These are phyloP conservation scores for Maudiozyma serrabonitensis DNA, from an alignment of 805 yeast genomes.

Conservation along the genomic window DNA sequence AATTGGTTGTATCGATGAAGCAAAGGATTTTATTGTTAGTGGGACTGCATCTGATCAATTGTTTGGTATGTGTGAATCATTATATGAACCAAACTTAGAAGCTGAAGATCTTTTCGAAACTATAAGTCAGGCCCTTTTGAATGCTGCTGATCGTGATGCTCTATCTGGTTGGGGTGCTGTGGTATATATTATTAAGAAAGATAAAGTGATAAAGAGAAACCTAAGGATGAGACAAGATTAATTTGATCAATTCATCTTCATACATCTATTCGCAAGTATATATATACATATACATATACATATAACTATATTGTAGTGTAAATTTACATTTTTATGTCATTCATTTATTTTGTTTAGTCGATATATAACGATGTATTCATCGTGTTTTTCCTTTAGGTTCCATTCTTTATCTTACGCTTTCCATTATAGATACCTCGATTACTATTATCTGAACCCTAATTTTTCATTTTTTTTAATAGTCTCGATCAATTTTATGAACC, in stretches of 20 bases:
- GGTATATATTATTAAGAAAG: constrained; percentile 85
- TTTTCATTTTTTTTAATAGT: too few species aligned
- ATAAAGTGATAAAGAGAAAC: constrained; percentile 77
- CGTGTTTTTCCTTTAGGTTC: too few species aligned
- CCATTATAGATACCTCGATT: too few species aligned
- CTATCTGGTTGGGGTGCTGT: constrained; percentile 98
- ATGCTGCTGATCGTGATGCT: constrained; percentile 96
- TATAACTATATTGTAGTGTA: too few species aligned
- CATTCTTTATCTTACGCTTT: too few species aligned
- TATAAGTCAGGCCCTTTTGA: constrained; percentile 82
- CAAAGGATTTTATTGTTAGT: constrained; percentile 86
- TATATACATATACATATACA: too few species aligned
- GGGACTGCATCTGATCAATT: constrained; percentile 97
- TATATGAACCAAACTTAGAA: constrained; percentile 87
- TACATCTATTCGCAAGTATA: not conserved
- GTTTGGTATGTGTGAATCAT: constrained; percentile 96
- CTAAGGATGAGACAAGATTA: constrained; percentile 94
- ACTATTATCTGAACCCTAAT: too few species aligned
- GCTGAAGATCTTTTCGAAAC: constrained; percentile 96
- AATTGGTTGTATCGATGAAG: constrained; percentile 93
- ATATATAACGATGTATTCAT: too few species aligned
- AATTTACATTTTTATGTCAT: too few species aligned
- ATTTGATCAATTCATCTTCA: constrained; percentile 2
- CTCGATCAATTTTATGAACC: too few species aligned
- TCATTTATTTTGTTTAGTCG: too few species aligned